These are phyloP conservation scores for Eimeria tenella DNA, from an alignment of 169 alveolate species.

Conservation along the genomic window DNA sequence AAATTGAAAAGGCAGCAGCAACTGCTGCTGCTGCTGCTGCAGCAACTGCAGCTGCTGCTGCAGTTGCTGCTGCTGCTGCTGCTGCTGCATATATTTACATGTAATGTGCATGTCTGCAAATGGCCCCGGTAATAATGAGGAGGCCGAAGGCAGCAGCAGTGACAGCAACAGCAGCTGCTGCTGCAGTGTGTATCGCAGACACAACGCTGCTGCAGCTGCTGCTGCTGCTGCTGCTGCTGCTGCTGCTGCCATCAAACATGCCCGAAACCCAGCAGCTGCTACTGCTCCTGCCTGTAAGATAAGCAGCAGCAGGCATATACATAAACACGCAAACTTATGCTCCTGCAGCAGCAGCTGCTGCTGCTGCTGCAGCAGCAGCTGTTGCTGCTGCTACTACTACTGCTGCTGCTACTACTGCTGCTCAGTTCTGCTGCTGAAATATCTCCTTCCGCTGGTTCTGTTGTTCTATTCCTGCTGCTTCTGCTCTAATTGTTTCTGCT, in stretches of 20 bases:
- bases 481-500: background rate
- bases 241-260: background rate
- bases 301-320: too few relatives aligned
- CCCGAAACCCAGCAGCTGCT: background rate
- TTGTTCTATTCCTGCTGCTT: background rate
- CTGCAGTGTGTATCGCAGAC: background rate
- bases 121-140: too few relatives aligned
- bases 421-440: background rate
- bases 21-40: too few relatives aligned
- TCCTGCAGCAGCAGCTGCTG: background rate
- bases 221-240: background rate
- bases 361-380: background rate
- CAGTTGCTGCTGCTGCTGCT: too few relatives aligned
- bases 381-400: background rate
- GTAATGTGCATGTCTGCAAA: too few relatives aligned
- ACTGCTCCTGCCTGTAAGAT: too few relatives aligned
- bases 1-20: too few relatives aligned
- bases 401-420: background rate
- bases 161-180: too few relatives aligned
- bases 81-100: too few relatives aligned
- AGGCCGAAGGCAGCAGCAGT: too few relatives aligned
- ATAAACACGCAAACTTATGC: background rate
- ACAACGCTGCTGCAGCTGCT: background rate
- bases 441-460: background rate
- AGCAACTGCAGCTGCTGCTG: too few relatives aligned